Evolutionary conservation across 345 rosid genomes (phyloP).

Genomic region (Lepidium sativum): DNA sequence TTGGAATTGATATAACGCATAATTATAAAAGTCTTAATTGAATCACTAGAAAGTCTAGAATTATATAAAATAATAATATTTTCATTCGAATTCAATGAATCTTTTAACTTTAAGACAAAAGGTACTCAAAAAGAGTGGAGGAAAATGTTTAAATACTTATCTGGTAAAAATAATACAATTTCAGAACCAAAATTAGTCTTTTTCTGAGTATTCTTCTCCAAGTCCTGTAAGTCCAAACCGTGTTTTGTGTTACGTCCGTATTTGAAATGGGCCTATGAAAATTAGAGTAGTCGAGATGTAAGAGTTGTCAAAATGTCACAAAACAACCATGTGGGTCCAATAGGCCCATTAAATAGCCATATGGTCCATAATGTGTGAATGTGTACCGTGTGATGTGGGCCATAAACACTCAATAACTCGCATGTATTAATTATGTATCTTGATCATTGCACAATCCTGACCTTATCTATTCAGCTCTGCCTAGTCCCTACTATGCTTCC

Average conservation of each 20-base stretch:
- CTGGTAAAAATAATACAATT: no score
- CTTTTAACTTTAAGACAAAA: no score
- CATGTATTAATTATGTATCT: not conserved
- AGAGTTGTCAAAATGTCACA: not conserved
- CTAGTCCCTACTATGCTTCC: slow-evolving; percentile 20
- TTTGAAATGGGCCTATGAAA: not conserved
- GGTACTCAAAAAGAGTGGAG: no score
- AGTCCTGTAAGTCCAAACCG: not conserved
- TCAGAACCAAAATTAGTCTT: no score
- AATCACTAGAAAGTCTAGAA: no score
- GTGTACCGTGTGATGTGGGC: slow-evolving; percentile 25
- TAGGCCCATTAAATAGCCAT: slow-evolving; percentile 6
- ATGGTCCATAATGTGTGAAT: slow-evolving; percentile 9
- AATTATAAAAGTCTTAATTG: no score
- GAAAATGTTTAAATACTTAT: no score
- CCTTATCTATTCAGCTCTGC: slow-evolving; percentile 10
- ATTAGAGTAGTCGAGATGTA: not conserved
- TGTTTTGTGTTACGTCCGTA: not conserved
- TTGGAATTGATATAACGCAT: no score
- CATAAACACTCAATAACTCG: slow-evolving; percentile 10
- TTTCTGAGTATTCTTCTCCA: no score
- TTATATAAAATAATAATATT: no score
- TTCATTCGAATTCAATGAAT: no score
- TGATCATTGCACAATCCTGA: slow-evolving; percentile 14
- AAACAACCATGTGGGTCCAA: slow-evolving; percentile 10